These are phyloP conservation scores for Talinum fruticosum DNA, from an alignment of 148 eudicot species.

Conservation along the genomic window DNA sequence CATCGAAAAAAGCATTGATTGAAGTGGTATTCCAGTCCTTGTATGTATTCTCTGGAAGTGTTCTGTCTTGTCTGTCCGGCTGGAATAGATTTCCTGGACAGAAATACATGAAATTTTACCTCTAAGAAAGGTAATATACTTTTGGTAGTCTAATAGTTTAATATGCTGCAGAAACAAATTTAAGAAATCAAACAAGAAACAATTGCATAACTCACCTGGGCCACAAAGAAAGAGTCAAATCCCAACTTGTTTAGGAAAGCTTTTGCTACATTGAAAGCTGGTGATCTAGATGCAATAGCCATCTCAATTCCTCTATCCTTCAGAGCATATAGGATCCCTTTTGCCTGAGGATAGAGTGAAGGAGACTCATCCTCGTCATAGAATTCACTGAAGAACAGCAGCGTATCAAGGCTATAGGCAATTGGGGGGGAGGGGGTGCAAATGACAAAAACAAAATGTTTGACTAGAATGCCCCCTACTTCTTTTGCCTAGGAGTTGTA, in stretches of 20 bases:
- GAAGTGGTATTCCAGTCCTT: conserved; percentile 10
- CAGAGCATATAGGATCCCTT: conserved; percentile 20
- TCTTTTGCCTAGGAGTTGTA: background rate
- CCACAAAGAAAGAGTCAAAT: background rate
- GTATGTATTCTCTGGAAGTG: conserved; percentile 16
- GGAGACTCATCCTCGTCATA: conserved; percentile 22
- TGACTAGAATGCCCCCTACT: background rate
- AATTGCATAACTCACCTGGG: conserved; percentile 1
- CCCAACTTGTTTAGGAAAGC: conserved; percentile 14
- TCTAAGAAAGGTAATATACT: background rate
- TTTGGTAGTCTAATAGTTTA: too few relatives aligned
- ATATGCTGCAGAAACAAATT: background rate
- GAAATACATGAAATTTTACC: background rate
- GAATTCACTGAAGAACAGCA: conserved; percentile 17
- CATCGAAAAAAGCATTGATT: conserved; percentile 18
- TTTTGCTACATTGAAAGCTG: conserved; percentile 17
- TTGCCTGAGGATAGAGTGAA: conserved; percentile 19
- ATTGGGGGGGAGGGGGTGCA: too few relatives aligned
- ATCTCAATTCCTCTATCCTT: conserved; percentile 20
- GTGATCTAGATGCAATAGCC: conserved; percentile 26
- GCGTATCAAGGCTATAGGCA: background rate
- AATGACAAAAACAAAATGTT: background rate
- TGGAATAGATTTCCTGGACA: conserved; percentile 13
- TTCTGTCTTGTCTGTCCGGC: conserved; percentile 20
- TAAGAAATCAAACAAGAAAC: background rate